Base-by-base conservation (phyloP, 768 basidiomycete genomes). In the Rhizopogon salebrosus region DNA sequence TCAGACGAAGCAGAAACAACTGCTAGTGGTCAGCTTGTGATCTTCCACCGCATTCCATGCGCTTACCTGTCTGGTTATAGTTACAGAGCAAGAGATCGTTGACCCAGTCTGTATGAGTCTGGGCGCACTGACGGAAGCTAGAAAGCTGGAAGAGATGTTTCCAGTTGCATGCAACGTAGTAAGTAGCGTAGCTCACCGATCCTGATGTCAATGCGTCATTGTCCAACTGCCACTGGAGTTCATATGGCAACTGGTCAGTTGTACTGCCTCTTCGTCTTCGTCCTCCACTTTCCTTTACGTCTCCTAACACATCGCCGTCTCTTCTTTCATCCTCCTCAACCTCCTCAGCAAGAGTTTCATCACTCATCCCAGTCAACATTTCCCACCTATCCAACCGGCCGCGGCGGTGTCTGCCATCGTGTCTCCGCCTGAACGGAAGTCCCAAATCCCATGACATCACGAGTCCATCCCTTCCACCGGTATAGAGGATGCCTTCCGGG, bases 1-100 rank as follows among this genome's bases (percentile, higher is more conserved):
- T 98, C 95, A 2, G 95, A 95, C 0, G 97, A 98, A 0, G 91
- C 94, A 52, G 95, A 92, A 37, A 98, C 79, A 41, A 98, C 90
- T 85, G 57, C 4, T 14, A 14, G 20, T 37, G n/a, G 27, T 63
- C 52, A 57, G 56, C 43, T 41, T 34, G 39, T 41, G 18, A 29
- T 3, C 3, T 8, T 5, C 14, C 31, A 23, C 31, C 14, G 14
- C 31, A 46, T 23, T 23, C 20, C n/a, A 36, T 36, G 36, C 16
- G 48, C 83, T 40, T 45, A 87, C 90, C 74, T 3, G 89, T 97
- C 65, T 95, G 94, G 59, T 97, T 93, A 55, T 84, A 78, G 64
- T 98, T 95, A 71, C 91, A 94, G 16, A 99, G 77, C 3, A 93
- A 64, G 42, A 98, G 82, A 61, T 98, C 95, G 64, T 97, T 99